Evolutionary conservation across 331 rosid species (phyloP).

Genomic region (Saraca asoca): DNA sequence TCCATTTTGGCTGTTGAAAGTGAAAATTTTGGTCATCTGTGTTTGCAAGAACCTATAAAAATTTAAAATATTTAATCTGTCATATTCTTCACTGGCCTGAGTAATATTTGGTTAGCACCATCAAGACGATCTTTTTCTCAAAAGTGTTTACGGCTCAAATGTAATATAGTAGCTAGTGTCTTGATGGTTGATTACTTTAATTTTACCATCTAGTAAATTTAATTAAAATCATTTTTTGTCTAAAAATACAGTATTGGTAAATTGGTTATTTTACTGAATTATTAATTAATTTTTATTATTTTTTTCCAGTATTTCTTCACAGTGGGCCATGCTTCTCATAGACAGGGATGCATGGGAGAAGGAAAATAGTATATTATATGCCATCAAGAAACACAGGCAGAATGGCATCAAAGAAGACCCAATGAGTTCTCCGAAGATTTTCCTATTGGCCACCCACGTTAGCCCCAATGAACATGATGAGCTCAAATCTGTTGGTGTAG

Average conservation of each 20-base stretch:
- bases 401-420: constrained; percentile 43
- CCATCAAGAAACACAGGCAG: constrained; percentile 44
- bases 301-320: constrained; percentile 49
- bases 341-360: constrained; percentile 82
- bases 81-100: constrained; percentile 6
- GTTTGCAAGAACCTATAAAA: neutral
- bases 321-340: constrained; percentile 66
- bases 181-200: neutral
- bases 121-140: neutral
- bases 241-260: neutral
- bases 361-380: constrained; percentile 42
- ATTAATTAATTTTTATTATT: constrained; percentile 5
- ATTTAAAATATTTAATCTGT: neutral
- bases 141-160: constrained; percentile 2
- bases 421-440: constrained; percentile 55
- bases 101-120: constrained; percentile 5
- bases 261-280: constrained; percentile 31
- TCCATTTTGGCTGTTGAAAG: constrained; percentile 24
- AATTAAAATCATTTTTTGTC: neutral
- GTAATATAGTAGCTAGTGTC: neutral
- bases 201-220: constrained; percentile 1
- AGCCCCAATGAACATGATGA: constrained; percentile 45
- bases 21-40: neutral
- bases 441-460: constrained; percentile 60
- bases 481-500: constrained; percentile 60